Evolutionary conservation across 352 stramenopile species (phyloP).

Genomic region (Aphanomyces euteiches): DNA sequence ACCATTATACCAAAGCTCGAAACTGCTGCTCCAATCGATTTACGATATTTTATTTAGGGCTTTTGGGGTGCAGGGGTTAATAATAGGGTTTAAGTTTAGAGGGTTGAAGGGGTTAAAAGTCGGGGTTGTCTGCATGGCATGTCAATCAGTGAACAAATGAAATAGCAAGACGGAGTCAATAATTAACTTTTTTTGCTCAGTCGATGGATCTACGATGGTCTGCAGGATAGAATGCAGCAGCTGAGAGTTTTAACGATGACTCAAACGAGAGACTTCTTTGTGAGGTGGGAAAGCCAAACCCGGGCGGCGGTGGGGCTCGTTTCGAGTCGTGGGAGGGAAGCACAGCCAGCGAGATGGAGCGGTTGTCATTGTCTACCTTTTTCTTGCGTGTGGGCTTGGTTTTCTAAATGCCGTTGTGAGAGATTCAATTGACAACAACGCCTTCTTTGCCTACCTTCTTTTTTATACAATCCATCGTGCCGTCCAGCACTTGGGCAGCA

Average conservation of each 20-base stretch:
- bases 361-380: background rate
- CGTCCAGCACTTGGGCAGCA: slow-evolving; percentile 24
- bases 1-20: slow-evolving; percentile 46
- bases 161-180: background rate
- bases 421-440: background rate
- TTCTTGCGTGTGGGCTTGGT: slow-evolving; percentile 12
- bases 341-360: background rate
- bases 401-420: slow-evolving; percentile 2
- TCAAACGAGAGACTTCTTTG: slow-evolving; percentile 9
- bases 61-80: no score
- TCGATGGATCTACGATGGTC: background rate
- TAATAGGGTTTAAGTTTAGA: no score
- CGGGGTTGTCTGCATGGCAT: no score
- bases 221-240: slow-evolving; percentile 11
- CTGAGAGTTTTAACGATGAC: slow-evolving; percentile 12
- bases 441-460: no score
- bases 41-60: background rate
- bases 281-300: background rate
- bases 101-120: no score
- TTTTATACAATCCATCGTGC: background rate
- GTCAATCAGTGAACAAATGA: background rate
- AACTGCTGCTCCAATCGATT: background rate
- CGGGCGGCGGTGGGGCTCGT: background rate
- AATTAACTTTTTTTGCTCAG: background rate
- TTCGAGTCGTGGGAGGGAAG: background rate